phyloP scores from a whole-genome alignment of 2,329 filamentous ascomycete genomes.

The Pyrenochaeta sp. region DNA sequence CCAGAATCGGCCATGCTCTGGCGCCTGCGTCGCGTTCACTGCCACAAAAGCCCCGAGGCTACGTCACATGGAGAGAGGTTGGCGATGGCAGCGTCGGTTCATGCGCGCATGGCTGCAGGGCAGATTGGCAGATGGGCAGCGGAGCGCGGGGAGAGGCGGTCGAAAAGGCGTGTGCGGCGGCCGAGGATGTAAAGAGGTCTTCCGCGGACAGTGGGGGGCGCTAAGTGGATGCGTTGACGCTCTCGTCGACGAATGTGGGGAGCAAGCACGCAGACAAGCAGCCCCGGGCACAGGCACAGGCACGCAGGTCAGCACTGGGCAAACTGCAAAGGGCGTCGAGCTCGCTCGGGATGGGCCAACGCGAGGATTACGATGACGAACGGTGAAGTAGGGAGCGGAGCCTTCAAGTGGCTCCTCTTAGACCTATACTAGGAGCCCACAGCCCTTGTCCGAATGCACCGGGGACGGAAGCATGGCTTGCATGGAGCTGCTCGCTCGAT shows the following conservation, averaged over 20 bases:
- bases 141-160: slow-evolving; percentile 13
- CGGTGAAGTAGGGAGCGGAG: slow-evolving; percentile 16
- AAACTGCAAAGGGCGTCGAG: too few species aligned
- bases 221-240: slow-evolving; percentile 18
- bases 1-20: slow-evolving; percentile 36
- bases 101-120: too few species aligned
- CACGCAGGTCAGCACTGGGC: too few species aligned
- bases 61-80: slow-evolving; percentile 30
- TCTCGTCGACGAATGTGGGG: slow-evolving; percentile 20
- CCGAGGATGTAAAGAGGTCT: slow-evolving; percentile 15
- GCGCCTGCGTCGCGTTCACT: slow-evolving; percentile 31
- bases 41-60: slow-evolving; percentile 15
- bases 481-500: slow-evolving; percentile 16
- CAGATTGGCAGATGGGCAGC: slow-evolving; percentile 9
- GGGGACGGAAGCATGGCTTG: slow-evolving; percentile 25
- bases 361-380: slow-evolving; percentile 20
- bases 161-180: slow-evolving; percentile 10
- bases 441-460: slow-evolving; percentile 13
- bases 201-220: slow-evolving; percentile 23
- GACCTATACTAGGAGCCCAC: slow-evolving; percentile 5
- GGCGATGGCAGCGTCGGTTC: background rate
- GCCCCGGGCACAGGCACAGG: too few species aligned
- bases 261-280: slow-evolving; percentile 7
- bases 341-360: slow-evolving; percentile 7
- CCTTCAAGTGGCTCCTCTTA: slow-evolving; percentile 9